Evolutionary conservation across 371 early-diverging fungal species (phyloP), one percentile per base, ranked within the genome.

Genomic region (Thermomucor indicae-seudaticae): DNA sequence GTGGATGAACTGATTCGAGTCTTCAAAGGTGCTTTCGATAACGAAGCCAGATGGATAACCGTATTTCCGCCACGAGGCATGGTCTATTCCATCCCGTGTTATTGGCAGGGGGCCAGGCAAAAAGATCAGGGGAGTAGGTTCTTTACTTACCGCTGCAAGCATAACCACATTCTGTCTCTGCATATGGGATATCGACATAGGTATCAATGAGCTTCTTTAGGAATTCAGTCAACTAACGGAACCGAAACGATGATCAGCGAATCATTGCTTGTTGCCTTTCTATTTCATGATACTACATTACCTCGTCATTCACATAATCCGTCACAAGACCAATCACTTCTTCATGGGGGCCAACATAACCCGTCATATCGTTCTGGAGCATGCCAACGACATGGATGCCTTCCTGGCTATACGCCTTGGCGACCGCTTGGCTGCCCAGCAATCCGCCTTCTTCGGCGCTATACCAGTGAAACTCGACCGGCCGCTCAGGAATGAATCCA

Each of bases 391-490:
- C 86, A n/a, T 73, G 70, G 39, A 65, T 72, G 11, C 66, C 68
- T 25, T 70, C 65, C 16, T 65, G 49, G 51, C 67, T 63, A 67
- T 95, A 97, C 16, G 66, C 55, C 23, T 72, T 57, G 11, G 91
- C 90, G 11, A 97, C 83, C 40, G 70, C 90, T 69, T 95, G 92
- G 19, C 90, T 90, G n/a, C 97, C 97, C 51, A 91, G 67, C 8
- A 96, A 79, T 19, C 93, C 93, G 38, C 72, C 90, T 62, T 93
- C 93, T 67, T 91, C 93, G 43, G 80, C 93, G 49, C 91, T 85
- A 56, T 92, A 96, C 91, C 92, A 97, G 67, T 95, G 96, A 79
- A 96, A 95, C 62, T 96, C 96, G 29, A 97, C 87, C 14, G 94
- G 81, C 46, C 89, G 75, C 34, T 75, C 61, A 14, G 95, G 96